Conservation (phyloP, 768 basidiomycete genomes). For the Chalciporus pseudorubinellus region DNA sequence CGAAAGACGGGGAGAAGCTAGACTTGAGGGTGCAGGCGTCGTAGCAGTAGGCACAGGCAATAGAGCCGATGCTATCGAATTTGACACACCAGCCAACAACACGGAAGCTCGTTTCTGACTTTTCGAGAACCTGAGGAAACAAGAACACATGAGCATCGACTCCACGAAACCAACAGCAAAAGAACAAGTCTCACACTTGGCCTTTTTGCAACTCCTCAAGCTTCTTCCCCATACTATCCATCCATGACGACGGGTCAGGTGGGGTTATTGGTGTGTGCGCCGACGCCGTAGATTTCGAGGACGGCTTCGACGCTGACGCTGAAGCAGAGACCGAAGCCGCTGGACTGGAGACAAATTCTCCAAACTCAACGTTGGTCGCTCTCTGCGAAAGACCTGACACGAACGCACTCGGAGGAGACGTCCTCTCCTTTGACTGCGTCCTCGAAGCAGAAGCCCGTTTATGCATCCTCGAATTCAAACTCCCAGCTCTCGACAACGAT, state of each 20-base stretch:
- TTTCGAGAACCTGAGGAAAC: slow-evolving; percentile 52
- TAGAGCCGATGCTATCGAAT: slow-evolving; percentile 50
- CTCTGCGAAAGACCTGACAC: neutral
- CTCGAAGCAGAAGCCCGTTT: slow-evolving; percentile 7
- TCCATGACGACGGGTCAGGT: slow-evolving; percentile 40
- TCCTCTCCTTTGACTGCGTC: neutral
- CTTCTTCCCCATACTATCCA: slow-evolving; percentile 59
- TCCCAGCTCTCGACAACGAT: slow-evolving; percentile 15
- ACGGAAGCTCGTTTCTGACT: slow-evolving; percentile 67
- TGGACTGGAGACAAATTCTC: neutral
- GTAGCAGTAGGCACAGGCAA: slow-evolving; percentile 37
- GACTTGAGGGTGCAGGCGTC: slow-evolving; percentile 14
- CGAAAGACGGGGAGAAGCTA: neutral
- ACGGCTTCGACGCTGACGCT: neutral
- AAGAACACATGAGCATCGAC: neutral
- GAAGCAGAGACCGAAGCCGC: neutral
- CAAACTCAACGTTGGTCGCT: slow-evolving; percentile 7
- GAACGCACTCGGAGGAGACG: neutral
- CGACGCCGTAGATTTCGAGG: neutral
- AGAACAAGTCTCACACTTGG: slow-evolving; percentile 43
- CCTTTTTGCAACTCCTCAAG: slow-evolving; percentile 56
- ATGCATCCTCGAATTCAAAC: slow-evolving; percentile 13
- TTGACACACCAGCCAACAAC: slow-evolving; percentile 63
- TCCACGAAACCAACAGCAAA: neutral
- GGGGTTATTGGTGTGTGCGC: slow-evolving; percentile 20